Evolutionary conservation across 1,139 yeast species (phyloP).

Genomic region (Yamadazyma sp.): DNA sequence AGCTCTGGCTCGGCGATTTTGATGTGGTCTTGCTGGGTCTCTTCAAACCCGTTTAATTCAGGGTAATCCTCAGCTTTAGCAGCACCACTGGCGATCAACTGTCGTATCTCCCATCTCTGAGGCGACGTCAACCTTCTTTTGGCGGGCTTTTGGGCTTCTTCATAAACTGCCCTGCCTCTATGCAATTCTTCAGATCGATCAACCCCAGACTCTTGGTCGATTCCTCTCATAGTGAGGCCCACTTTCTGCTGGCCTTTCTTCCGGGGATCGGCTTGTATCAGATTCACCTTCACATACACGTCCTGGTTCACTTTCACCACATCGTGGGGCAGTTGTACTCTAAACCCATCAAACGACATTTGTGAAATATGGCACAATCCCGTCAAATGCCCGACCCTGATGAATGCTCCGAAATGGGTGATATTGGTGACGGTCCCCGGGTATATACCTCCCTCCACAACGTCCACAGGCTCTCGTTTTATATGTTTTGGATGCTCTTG

Average conservation of each 20-base stretch:
- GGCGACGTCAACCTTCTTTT: slow-evolving; percentile 70
- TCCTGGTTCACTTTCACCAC: slow-evolving; percentile 55
- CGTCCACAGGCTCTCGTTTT: slow-evolving; percentile 11
- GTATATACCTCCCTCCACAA: slow-evolving; percentile 44
- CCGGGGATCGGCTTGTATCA: slow-evolving; percentile 27
- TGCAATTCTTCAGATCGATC: slow-evolving; percentile 30
- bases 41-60: slow-evolving; percentile 47
- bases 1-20: slow-evolving; percentile 44
- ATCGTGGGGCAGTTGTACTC: slow-evolving; percentile 61
- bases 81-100: slow-evolving; percentile 78
- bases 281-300: slow-evolving; percentile 63
- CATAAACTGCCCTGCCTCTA: slow-evolving; percentile 19
- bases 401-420: slow-evolving; percentile 78
- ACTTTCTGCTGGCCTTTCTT: slow-evolving; percentile 35
- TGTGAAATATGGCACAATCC: slow-evolving; percentile 84
- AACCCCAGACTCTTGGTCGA: slow-evolving; percentile 70
- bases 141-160: not conserved
- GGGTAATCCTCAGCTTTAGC: slow-evolving; percentile 70
- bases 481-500: slow-evolving; percentile 13
- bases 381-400: slow-evolving; percentile 31
- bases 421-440: slow-evolving; percentile 61
- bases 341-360: slow-evolving; percentile 45
- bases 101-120: slow-evolving; percentile 88
- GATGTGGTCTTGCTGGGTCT: slow-evolving; percentile 18
- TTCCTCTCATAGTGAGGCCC: slow-evolving; percentile 68